Evolutionary conservation across 768 basidiomycete genomes (phyloP), one percentile per base, ranked within the genome.

Genomic region (Trametopsis cervina): DNA sequence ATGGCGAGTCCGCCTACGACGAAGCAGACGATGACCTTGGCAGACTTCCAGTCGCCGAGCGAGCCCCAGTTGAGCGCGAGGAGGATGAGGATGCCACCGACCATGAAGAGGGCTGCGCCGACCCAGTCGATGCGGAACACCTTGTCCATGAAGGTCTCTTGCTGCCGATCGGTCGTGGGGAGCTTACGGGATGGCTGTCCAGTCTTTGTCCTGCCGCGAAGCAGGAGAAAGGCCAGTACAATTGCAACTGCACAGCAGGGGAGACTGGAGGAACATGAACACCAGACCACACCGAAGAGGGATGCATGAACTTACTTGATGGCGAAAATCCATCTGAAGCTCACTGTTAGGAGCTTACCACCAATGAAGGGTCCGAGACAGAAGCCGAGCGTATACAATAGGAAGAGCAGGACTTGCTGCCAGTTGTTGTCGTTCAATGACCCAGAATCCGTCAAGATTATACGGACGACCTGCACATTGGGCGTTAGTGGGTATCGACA

Each of bases 21-120:
- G 46, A 78, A 66, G 58, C 65, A 69, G 21, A 58, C 71, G 45
- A 81, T 75, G 44, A 80, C 72, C 21, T 68, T 69, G 17, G 63
- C 64, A 9, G 56, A 52, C 49, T 63, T 60, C 74, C 77, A 78
- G 39, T 54, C 49, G 23, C 65, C 64, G 11, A 56, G 55, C n/a
- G 75, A 70, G 4, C 76, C 76, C 72, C 73, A 75, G 55, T 71
- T 75, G 43, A 78, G 64, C 12, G 71, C 77, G 4, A 78, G 69
- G 23, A 78, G 61, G 44, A 78, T 48, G 21, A 75, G 66, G 38
- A 76, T 66, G 13, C 75, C 71, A 21, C 67, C 71, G 7, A 48
- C 51, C 54, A 73, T 62, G 53, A 76, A 77, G 36, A 77, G 52
- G 29, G 63, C 44, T 1, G 69, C 67, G 23, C 76, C 76, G 18